Base-by-base conservation (phyloP, 2,329 filamentous ascomycete species). In the Cadophora gregata region DNA sequence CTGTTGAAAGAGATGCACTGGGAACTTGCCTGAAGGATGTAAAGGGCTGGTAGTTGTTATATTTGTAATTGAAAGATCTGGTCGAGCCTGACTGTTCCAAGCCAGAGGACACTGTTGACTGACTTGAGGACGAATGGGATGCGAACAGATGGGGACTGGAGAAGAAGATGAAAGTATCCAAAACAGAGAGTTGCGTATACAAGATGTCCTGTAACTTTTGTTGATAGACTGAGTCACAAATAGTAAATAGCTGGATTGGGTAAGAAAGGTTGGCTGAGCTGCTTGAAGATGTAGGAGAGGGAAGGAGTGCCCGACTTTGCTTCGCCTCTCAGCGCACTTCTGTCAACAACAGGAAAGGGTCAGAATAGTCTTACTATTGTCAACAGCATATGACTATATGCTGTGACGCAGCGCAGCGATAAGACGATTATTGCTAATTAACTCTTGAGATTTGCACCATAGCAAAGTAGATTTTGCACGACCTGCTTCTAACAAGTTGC, bases 251-350 rank as follows among this genome's bases (percentile, higher is more conserved):
- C n/a, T 31, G 31, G 27, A 9, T 8, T 38, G n/a, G 29, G 53
- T n/a, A 38, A 38, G 53, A 14, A 38, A 19, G n/a, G n/a, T 14
- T 58, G 29, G 31, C n/a, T n/a, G 31, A 33, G 8, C 10, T 47
- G 19, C 42, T 19, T 1, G 42, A 45, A 47, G 19, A 47, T 47
- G 21, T 53, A 53, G 25, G 16, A n/a, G 10, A 58, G 9, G 53
- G 53, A 58, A 58, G 53, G 53, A 38, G 53, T 7, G 50, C 5
- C 42, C 42, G 42, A 47, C 42, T 6, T 47, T n/a, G 42, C 42
- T 53, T 33, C 31, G n/a, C 19, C 38, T 24, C 19, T 21, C 38
- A 38, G 53, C 53, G 53, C 21, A 14, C 10, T 14, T 38, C 10
- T 29, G 12, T 27, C 25, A 29, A 36, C 27, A 55, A 33, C 19